These are phyloP conservation scores for Buddleja alternifolia DNA, from an alignment of 257 asterid genomes.

Conservation along the genomic window DNA sequence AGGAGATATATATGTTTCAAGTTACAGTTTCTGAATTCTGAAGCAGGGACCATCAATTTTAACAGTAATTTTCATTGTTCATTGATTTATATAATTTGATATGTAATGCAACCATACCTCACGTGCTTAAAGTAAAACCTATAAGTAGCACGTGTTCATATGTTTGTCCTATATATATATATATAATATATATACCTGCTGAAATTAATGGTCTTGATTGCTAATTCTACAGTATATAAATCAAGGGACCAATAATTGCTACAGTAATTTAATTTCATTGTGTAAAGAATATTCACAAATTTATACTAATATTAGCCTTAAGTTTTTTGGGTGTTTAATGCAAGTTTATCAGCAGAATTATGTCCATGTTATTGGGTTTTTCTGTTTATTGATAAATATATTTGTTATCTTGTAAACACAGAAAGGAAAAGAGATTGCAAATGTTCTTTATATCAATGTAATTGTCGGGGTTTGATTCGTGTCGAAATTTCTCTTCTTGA, in stretches of 20 bases:
- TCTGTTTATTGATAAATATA: neutral
- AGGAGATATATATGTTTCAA: neutral
- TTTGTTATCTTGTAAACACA: neutral
- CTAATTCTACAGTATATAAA: too few relatives aligned
- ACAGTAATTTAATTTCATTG: too few relatives aligned
- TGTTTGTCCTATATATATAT: too few relatives aligned
- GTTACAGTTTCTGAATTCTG: neutral
- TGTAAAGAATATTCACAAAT: neutral
- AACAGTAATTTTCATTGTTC: neutral
- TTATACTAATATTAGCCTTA: neutral
- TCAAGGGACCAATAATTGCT: too few relatives aligned
- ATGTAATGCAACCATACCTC: too few relatives aligned
- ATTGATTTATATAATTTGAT: too few relatives aligned
- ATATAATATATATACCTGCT: too few relatives aligned
- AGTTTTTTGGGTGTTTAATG: neutral
- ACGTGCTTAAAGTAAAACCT: too few relatives aligned
- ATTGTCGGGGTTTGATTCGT: neutral
- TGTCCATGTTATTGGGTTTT: neutral
- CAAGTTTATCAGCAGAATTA: neutral
- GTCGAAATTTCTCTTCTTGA: neutral
- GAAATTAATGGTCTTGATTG: too few relatives aligned
- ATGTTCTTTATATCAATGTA: neutral
- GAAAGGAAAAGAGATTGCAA: neutral
- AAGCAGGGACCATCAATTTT: neutral
- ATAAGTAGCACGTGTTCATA: too few relatives aligned